Evolutionary conservation across 164 flowering plant genomes (phyloP).

Genomic region (Aristolochia contorta): DNA sequence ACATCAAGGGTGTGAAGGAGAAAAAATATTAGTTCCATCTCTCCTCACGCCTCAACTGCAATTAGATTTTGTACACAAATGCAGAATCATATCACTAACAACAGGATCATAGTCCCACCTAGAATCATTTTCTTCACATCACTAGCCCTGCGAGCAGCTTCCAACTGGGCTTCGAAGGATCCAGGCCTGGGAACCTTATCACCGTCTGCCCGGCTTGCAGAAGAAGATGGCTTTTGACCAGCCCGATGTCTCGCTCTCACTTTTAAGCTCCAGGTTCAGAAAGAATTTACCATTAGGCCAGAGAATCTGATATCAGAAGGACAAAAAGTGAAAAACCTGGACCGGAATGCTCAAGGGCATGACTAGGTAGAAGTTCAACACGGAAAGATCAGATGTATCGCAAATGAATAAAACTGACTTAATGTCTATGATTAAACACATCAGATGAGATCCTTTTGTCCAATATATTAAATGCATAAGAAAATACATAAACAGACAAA

Average conservation of each 20-base stretch:
- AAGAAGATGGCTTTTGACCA: constrained; percentile 16
- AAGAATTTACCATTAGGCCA: constrained; percentile 94
- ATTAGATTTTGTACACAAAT: too few relatives aligned
- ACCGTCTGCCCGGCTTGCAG: constrained; percentile 19
- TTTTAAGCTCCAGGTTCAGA: constrained; percentile 25
- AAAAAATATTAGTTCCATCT: not conserved
- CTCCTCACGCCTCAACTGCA: too few relatives aligned
- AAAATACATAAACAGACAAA: too few relatives aligned
- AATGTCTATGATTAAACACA: too few relatives aligned
- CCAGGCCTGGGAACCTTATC: constrained; percentile 27
- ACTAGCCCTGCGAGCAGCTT: constrained; percentile 90
- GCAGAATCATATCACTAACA: too few relatives aligned
- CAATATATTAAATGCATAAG: too few relatives aligned
- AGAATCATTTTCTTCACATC: constrained; percentile 77
- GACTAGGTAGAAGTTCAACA: too few relatives aligned
- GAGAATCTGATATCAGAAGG: constrained; percentile 41
- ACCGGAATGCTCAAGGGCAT: not conserved
- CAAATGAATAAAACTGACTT: too few relatives aligned
- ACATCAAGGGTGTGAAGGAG: not conserved
- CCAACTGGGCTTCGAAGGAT: constrained; percentile 81
- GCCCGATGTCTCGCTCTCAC: constrained; percentile 15
- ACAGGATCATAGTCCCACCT: constrained; percentile 30
- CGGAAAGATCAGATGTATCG: too few relatives aligned
- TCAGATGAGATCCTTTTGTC: too few relatives aligned
- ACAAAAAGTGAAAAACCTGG: not conserved